Conservation (phyloP, 805 yeast genomes). For the Komagataella kurtzmanii region DNA sequence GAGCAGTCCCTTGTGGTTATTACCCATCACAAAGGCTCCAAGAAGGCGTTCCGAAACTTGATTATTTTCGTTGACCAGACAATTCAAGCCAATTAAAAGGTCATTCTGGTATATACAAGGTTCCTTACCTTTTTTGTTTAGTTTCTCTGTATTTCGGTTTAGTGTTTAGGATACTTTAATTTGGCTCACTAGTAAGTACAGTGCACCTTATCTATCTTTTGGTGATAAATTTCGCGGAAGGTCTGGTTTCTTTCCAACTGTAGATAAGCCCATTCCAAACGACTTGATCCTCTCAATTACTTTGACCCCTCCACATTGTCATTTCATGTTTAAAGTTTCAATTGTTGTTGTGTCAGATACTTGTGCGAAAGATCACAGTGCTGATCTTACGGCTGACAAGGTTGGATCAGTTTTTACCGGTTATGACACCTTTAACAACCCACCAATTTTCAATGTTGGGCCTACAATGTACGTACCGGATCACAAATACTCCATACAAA, state of each 20-base stretch:
- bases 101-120: neutral
- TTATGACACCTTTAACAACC: constrained; percentile 8
- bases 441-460: constrained; percentile 4
- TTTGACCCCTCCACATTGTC: neutral
- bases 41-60: neutral
- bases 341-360: constrained; percentile 28
- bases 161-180: no score
- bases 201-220: no score
- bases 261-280: neutral
- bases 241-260: neutral
- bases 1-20: neutral
- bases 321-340: constrained; percentile 13
- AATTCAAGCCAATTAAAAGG: neutral
- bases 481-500: constrained; percentile 16
- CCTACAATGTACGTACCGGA: constrained; percentile 22
- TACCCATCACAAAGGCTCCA: neutral
- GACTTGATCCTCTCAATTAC: neutral
- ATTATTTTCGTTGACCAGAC: neutral
- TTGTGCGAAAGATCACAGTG: constrained; percentile 15
- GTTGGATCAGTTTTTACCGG: constrained; percentile 14
- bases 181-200: neutral
- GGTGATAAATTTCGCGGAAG: neutral
- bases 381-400: constrained; percentile 10
- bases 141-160: no score
- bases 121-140: neutral